Conservation (phyloP, 306 rosid species). For the Potentilla sterilis region DNA sequence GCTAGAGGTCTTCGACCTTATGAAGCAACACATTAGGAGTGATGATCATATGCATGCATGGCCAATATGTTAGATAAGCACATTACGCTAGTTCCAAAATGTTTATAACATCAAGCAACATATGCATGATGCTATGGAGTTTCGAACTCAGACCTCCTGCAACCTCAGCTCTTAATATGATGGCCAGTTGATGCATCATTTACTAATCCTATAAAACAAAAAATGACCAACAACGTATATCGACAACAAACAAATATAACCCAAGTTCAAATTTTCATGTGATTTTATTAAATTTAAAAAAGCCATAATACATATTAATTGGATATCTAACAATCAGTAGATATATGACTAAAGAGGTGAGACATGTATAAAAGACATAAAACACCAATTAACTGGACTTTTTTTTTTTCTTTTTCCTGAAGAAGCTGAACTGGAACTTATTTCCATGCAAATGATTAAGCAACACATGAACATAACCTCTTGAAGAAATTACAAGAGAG, state of each 20-base stretch:
- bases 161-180: too few relatives aligned
- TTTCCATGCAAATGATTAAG: slow-evolving; percentile 8
- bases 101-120: neutral
- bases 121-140: too few relatives aligned
- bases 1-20: neutral
- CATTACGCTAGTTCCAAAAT: neutral
- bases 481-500: neutral
- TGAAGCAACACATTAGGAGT: neutral
- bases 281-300: slow-evolving; percentile 2
- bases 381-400: slow-evolving; percentile 1
- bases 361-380: slow-evolving; percentile 15
- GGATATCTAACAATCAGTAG: slow-evolving; percentile 6
- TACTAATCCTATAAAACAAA: neutral
- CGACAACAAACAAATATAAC: neutral
- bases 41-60: neutral
- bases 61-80: neutral
- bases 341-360: neutral
- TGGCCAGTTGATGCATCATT: neutral
- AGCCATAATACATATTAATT: slow-evolving; percentile 7
- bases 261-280: neutral
- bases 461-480: neutral
- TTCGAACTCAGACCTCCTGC: too few relatives aligned
- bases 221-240: neutral
- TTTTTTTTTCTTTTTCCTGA: too few relatives aligned
- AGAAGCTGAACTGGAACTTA: neutral